Base-by-base conservation (phyloP, 1,284 basidiomycete species). In the Cutaneotrichosporon cavernicola region DNA sequence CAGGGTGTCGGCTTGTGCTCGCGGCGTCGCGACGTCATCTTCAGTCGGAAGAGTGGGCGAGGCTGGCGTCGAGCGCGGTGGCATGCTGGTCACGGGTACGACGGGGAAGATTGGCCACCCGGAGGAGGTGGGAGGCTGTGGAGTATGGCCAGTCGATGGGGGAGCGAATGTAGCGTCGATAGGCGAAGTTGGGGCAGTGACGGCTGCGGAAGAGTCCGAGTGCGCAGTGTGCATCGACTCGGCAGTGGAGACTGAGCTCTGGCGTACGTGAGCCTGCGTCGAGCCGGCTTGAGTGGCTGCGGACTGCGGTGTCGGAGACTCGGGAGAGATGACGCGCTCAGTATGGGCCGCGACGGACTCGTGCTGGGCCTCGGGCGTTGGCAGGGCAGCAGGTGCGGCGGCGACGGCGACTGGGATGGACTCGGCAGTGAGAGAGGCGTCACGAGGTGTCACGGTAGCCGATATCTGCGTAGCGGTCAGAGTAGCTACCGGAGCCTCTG, bases 41-140 rank as follows among this genome's bases (percentile, higher is more conserved):
- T 8, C 34, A 13, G 34, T 36, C 5, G 7, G 5, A 13, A 36
- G 5, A 2, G 49, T 4, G 5, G 22, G 22, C 30, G 51, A 8
- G 31, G 30, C 11, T 13, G 31, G 5, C 4, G 18, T 11, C 50
- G 50, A 32, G 14, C 26, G 26, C 6, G 51, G 51, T 10, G 51
- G 30, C 14, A 53, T 13, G 30, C 26, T n/a, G 0, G 51, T 16
- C 30, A 53, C 18, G 5, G 51, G 51, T 5, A 34, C 31, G 16
- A 53, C 51, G 30, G 51, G 51, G 18, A 53, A 9, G 51, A 53
- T 53, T 16, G 51, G 51, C 31, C 11, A 31, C 8, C 31, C 51
- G 16, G 18, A 4, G 16, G 51, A 13, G 5, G 18, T 16, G 40
- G 40, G 13, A 18, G 18, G 3, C 18, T 8, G 14, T 4, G 13